Conservation (phyloP, 2,329 filamentous ascomycete genomes). For the Plenodomus tracheiphilus region DNA sequence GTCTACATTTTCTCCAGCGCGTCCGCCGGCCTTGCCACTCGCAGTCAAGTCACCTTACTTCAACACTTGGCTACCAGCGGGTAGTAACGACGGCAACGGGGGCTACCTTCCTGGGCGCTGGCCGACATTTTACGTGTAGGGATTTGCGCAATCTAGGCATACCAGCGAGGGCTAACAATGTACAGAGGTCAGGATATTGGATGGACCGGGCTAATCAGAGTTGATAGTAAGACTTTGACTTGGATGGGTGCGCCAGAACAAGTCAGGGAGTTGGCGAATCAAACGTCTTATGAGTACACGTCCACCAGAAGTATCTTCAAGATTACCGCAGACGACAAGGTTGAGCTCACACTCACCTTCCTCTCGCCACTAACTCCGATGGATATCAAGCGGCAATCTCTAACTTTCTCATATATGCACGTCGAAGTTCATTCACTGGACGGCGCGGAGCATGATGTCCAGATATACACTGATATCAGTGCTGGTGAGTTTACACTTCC, state of each 20-base stretch:
- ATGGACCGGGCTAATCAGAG: slow-evolving; percentile 71
- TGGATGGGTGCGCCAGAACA: slow-evolving; percentile 56
- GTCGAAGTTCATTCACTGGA: slow-evolving; percentile 66
- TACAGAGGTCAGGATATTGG: slow-evolving; percentile 59
- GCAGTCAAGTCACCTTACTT: slow-evolving; percentile 77
- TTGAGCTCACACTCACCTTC: slow-evolving; percentile 70
- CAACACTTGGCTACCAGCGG: slow-evolving; percentile 68
- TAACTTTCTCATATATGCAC: slow-evolving; percentile 71
- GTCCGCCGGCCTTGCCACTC: slow-evolving; percentile 70
- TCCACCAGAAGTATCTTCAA: slow-evolving; percentile 72
- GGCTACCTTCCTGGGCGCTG: slow-evolving; percentile 70
- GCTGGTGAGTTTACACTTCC: slow-evolving; percentile 55
- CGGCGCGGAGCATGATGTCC: slow-evolving; percentile 64
- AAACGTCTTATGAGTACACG: slow-evolving; percentile 69
- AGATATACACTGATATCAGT: slow-evolving; percentile 74
- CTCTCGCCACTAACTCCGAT: slow-evolving; percentile 69
- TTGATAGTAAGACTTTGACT: slow-evolving; percentile 54
- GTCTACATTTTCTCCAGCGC: slow-evolving; percentile 65
- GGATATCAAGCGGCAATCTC: slow-evolving; percentile 68
- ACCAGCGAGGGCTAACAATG: slow-evolving; percentile 40
- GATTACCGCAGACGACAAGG: slow-evolving; percentile 63
- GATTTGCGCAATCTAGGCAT: slow-evolving; percentile 37
- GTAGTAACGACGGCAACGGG: slow-evolving; percentile 64
- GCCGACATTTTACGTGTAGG: slow-evolving; percentile 67
- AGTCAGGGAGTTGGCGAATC: slow-evolving; percentile 53